Percentiles rank a stretch among this genome's conserved stretches.
phyloP scores from a whole-genome alignment of 805 yeast species.

The Kazachstania africana region DNA sequence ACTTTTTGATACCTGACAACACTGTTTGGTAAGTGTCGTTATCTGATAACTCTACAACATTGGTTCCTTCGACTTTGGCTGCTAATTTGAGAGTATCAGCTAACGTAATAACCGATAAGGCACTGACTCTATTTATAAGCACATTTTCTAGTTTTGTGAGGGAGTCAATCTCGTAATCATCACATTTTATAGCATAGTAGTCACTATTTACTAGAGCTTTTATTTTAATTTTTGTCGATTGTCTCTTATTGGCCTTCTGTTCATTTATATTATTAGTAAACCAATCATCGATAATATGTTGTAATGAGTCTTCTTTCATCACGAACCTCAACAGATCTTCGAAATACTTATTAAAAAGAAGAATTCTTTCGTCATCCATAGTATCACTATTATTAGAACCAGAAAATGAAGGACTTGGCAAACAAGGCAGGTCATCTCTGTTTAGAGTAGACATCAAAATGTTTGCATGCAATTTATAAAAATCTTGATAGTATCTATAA shows the following conservation, averaged over 20 bases:
- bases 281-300: constrained; percentile 5
- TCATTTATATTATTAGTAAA: constrained; percentile 1
- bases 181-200: constrained; percentile 14
- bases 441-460: constrained; percentile 1
- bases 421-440: constrained; percentile 2
- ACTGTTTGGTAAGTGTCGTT: constrained; percentile 9
- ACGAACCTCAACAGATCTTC: not conserved
- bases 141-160: constrained; percentile 6
- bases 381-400: not conserved
- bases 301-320: not conserved
- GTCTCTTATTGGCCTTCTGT: not conserved
- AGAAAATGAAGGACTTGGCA: constrained; percentile 6
- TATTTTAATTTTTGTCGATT: constrained; percentile 6
- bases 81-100: constrained; percentile 2
- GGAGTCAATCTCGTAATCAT: constrained; percentile 5
- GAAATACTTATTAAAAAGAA: constrained; percentile 6
- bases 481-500: constrained; percentile 13
- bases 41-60: constrained; percentile 9
- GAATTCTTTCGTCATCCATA: constrained; percentile 3
- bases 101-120: not conserved
- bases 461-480: constrained; percentile 13
- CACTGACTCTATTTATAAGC: constrained; percentile 1
- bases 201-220: constrained; percentile 13
- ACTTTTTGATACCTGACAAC: constrained; percentile 3
- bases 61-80: constrained; percentile 12